A percentile compares a stretch with the other conserved stretches of the same genome.
phyloP scores from a whole-genome alignment of 2,329 filamentous ascomycete genomes.

The Diaporthe helianthi region DNA sequence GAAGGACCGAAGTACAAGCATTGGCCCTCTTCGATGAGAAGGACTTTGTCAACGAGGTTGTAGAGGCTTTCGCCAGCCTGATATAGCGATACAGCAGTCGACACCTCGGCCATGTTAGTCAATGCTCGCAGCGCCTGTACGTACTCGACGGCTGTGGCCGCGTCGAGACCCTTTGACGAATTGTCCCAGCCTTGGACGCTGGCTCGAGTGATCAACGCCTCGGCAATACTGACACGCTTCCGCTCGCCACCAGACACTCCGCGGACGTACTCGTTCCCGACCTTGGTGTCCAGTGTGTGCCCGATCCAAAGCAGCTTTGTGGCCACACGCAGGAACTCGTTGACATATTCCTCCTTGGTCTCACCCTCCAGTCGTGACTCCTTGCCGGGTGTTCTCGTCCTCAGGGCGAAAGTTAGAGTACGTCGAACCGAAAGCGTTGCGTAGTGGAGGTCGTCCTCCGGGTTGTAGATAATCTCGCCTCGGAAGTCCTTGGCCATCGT shows the following conservation, averaged over 20 bases:
- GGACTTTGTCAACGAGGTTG: conserved; percentile 63
- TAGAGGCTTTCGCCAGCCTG: conserved; percentile 57
- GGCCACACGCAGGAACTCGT: conserved; percentile 72
- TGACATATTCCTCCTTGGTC: conserved; percentile 59
- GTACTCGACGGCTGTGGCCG: conserved; percentile 75
- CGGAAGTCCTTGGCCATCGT: conserved; percentile 81
- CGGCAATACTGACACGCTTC: conserved; percentile 71
- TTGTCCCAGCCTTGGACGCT: conserved; percentile 73
- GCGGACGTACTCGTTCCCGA: conserved; percentile 70
- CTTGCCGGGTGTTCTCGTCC: conserved; percentile 68
- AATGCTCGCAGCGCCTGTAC: conserved; percentile 72
- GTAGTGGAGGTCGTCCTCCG: conserved; percentile 84
- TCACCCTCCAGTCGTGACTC: conserved; percentile 62
- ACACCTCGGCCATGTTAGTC: conserved; percentile 68
- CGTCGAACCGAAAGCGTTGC: conserved; percentile 78
- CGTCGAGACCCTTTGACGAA: conserved; percentile 75
- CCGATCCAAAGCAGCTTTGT: conserved; percentile 79
- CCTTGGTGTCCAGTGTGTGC: conserved; percentile 69
- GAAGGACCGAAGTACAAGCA: conserved; percentile 69
- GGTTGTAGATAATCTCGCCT: conserved; percentile 86
- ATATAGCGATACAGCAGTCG: conserved; percentile 73
- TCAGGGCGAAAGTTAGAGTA: conserved; percentile 78
- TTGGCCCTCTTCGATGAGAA: conserved; percentile 64
- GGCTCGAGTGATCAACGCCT: conserved; percentile 63
- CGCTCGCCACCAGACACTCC: conserved; percentile 74